These are phyloP conservation scores for Penicillium sp. DNA, from an alignment of 2,329 filamentous ascomycete genomes.

Conservation along the genomic window DNA sequence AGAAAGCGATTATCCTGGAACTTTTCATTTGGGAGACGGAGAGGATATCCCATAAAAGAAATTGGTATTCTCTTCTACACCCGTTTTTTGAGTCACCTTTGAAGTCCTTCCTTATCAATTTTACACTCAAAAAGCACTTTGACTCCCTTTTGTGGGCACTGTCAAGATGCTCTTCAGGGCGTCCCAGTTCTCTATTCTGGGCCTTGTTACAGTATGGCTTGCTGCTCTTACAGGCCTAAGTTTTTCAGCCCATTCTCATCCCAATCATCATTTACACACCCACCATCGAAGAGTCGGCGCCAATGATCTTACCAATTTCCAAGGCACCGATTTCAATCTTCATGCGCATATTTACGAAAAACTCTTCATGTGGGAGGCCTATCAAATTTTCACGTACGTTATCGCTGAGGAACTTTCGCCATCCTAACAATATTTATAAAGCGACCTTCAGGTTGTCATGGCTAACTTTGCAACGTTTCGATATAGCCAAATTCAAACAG, in stretches of 20 bases:
- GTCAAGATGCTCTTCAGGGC: background rate
- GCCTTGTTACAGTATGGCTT: background rate
- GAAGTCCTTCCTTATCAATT: too few relatives aligned
- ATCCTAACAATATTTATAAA: too few relatives aligned
- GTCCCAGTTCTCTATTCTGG: background rate
- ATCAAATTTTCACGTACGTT: background rate
- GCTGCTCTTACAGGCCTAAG: background rate
- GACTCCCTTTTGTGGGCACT: too few relatives aligned
- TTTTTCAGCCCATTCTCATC: background rate
- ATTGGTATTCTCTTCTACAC: too few relatives aligned
- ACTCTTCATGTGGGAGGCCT: background rate
- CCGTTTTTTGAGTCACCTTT: too few relatives aligned
- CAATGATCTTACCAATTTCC: too few relatives aligned
- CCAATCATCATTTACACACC: background rate
- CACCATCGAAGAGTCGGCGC: background rate
- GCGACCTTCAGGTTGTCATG: too few relatives aligned
- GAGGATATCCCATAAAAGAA: too few relatives aligned
- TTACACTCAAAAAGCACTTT: too few relatives aligned
- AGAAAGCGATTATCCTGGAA: too few relatives aligned
- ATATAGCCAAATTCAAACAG: background rate
- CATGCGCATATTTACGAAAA: background rate
- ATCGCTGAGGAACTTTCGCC: background rate
- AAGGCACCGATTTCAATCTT: too few relatives aligned
- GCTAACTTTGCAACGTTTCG: background rate
- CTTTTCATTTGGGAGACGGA: too few relatives aligned